These are phyloP conservation scores for Candida hungchunana DNA, from an alignment of 805 yeast genomes.

Conservation along the genomic window DNA sequence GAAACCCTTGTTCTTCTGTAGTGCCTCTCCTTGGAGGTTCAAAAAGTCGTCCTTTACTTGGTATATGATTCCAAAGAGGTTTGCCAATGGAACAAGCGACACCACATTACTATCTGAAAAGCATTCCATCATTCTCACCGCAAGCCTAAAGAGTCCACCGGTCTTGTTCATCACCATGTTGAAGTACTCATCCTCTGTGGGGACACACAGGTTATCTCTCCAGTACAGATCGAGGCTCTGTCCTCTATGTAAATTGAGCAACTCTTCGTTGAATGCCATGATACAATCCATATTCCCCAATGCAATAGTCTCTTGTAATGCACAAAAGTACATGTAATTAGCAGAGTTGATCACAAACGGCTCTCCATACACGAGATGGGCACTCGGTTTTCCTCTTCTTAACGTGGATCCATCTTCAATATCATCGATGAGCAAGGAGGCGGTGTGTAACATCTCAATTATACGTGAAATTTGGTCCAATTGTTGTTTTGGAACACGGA, in stretches of 20 bases:
- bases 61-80: slow-evolving; percentile 74
- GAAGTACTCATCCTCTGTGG: slow-evolving; percentile 59
- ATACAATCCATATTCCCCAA: slow-evolving; percentile 26
- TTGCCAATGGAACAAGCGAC: slow-evolving; percentile 57
- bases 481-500: slow-evolving; percentile 37
- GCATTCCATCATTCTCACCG: slow-evolving; percentile 58
- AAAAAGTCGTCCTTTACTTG: slow-evolving; percentile 84
- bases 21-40: slow-evolving; percentile 52
- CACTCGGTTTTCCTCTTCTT: slow-evolving; percentile 75
- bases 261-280: slow-evolving; percentile 59
- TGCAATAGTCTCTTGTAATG: slow-evolving; percentile 35
- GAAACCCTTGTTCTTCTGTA: slow-evolving; percentile 64
- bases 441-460: slow-evolving; percentile 59
- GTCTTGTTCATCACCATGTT: slow-evolving; percentile 86
- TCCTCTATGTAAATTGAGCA: slow-evolving; percentile 80
- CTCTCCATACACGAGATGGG: slow-evolving; percentile 72
- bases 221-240: slow-evolving; percentile 88
- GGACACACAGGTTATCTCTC: slow-evolving; percentile 64
- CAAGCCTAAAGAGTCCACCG: slow-evolving; percentile 80
- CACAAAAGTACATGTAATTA: slow-evolving; percentile 68
- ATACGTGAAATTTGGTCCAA: slow-evolving; percentile 40
- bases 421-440: slow-evolving; percentile 76
- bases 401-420: slow-evolving; percentile 74
- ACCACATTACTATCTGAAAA: slow-evolving; percentile 16
- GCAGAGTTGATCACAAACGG: slow-evolving; percentile 83